A percentile compares a stretch with the other conserved stretches of the same genome.
Evolutionary conservation across 164 flowering plant genomes (phyloP).

Genomic region (Paratinospora sagittata): DNA sequence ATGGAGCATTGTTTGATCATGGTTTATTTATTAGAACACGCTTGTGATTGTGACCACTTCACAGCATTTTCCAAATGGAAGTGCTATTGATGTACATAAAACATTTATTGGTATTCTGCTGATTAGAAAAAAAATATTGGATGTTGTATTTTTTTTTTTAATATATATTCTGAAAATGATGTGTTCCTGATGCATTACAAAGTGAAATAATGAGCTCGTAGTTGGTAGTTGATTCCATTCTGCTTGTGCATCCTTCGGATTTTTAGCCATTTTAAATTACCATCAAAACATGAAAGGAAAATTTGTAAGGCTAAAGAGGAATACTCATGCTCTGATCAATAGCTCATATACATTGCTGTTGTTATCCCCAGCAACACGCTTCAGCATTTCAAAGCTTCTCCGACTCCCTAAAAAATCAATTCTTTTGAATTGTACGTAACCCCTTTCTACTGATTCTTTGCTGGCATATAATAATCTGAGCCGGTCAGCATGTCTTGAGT

Average conservation of each 20-base stretch:
- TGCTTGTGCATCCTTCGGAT: background rate
- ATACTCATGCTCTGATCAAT: conserved; percentile 54
- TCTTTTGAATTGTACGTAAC: conserved; percentile 48
- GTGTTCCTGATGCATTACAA: background rate
- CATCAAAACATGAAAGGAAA: background rate
- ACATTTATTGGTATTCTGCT: too few species aligned
- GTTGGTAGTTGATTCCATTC: background rate
- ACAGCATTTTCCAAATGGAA: too few species aligned
- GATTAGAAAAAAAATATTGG: too few species aligned
- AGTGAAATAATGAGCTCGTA: background rate
- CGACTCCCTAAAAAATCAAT: conserved; percentile 87
- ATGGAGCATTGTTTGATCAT: too few species aligned
- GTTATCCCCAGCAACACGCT: conserved; percentile 75
- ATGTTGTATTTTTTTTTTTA: too few species aligned
- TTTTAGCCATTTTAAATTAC: background rate
- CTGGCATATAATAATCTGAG: conserved; percentile 63
- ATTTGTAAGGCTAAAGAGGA: background rate
- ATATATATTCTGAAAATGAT: background rate
- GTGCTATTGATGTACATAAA: too few species aligned
- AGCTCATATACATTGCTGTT: conserved; percentile 74
- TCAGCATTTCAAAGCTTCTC: conserved; percentile 86
- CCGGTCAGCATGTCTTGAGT: conserved; percentile 81
- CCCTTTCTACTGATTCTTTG: conserved; percentile 41
- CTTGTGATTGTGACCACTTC: too few species aligned
- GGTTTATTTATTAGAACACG: too few species aligned